phyloP scores from a whole-genome alignment of 495 filamentous ascomycete genomes.

The Neurospora sp. region DNA sequence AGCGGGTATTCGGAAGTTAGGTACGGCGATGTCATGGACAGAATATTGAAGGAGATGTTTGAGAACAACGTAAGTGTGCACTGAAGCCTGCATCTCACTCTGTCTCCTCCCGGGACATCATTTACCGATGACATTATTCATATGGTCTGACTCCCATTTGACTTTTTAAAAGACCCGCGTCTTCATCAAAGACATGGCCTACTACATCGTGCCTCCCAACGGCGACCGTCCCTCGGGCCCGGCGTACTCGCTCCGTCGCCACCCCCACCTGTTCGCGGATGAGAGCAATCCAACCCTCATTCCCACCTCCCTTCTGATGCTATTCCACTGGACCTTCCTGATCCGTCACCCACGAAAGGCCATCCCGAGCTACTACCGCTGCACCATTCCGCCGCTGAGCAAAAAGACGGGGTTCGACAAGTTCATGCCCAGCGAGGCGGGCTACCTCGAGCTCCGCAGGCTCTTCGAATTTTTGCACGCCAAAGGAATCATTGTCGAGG shows the following conservation, averaged over 20 bases:
- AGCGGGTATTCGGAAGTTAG: conserved; percentile 72
- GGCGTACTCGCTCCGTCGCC: neutral
- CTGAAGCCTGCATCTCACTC: neutral
- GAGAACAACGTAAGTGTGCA: conserved; percentile 38
- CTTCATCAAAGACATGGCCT: conserved; percentile 95
- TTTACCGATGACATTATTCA: neutral
- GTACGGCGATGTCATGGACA: conserved; percentile 64
- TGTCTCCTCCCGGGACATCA: neutral
- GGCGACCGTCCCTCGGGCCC: conserved; percentile 25
- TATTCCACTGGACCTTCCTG: conserved; percentile 93
- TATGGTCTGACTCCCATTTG: neutral
- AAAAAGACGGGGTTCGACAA: conserved; percentile 72
- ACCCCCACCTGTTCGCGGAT: conserved; percentile 39
- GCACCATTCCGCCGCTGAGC: conserved; percentile 83
- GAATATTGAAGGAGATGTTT: conserved; percentile 47
- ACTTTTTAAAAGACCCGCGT: conserved; percentile 59
- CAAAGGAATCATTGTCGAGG: conserved; percentile 49
- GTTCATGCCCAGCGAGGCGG: conserved; percentile 79
- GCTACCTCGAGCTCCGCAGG: conserved; percentile 76
- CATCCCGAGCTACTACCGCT: conserved; percentile 89
- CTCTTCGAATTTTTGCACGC: conserved; percentile 71
- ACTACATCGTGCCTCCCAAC: conserved; percentile 75
- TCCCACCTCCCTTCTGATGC: conserved; percentile 53
- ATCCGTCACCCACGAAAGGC: conserved; percentile 85
- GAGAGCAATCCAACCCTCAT: conserved; percentile 76